Conservation (phyloP, 768 basidiomycete species). For the Pulveroboletus sp. region DNA sequence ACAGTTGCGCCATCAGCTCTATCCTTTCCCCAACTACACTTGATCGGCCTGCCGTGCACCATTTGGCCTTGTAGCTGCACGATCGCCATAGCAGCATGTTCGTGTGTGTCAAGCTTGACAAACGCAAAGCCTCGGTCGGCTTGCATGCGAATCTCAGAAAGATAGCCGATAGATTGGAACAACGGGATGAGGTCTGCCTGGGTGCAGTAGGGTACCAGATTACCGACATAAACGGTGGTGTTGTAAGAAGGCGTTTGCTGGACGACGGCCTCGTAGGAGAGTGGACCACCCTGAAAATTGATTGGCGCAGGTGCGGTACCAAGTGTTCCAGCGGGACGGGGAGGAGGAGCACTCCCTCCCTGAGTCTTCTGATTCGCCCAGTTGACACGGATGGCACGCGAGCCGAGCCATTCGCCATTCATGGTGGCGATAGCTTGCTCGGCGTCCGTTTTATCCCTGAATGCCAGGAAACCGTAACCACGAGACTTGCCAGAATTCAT, state of each 20-base stretch:
- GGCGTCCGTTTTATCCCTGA: constrained; percentile 98
- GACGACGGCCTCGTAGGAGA: constrained; percentile 91
- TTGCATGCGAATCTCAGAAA: constrained; percentile 99
- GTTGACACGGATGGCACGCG: constrained; percentile 97
- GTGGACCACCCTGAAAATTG: constrained; percentile 84
- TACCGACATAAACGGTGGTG: constrained; percentile 96
- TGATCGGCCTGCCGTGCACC: constrained; percentile 96
- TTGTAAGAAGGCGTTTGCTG: constrained; percentile 92
- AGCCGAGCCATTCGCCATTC: constrained; percentile 99
- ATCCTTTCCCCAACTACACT: constrained; percentile 99
- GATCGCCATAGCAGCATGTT: constrained; percentile 97
- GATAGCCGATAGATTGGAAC: constrained; percentile 98
- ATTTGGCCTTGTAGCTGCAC: constrained; percentile 95
- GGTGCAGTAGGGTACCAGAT: constrained; percentile 94
- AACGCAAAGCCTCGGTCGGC: constrained; percentile 98
- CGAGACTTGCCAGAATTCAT: constrained; percentile 99
- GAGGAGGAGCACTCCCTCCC: constrained; percentile 38
- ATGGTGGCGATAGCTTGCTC: constrained; percentile 99
- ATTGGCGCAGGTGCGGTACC: constrained; percentile 80
- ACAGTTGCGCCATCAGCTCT: constrained; percentile 66
- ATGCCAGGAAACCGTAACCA: constrained; percentile 97
- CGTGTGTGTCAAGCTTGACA: constrained; percentile 97
- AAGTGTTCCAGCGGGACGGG: constrained; percentile 41
- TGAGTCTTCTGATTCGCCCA: constrained; percentile 99
- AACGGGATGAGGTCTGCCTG: constrained; percentile 97